phyloP scores from a whole-genome alignment of 441 rosid species.

The Adansonia grandidieri region DNA sequence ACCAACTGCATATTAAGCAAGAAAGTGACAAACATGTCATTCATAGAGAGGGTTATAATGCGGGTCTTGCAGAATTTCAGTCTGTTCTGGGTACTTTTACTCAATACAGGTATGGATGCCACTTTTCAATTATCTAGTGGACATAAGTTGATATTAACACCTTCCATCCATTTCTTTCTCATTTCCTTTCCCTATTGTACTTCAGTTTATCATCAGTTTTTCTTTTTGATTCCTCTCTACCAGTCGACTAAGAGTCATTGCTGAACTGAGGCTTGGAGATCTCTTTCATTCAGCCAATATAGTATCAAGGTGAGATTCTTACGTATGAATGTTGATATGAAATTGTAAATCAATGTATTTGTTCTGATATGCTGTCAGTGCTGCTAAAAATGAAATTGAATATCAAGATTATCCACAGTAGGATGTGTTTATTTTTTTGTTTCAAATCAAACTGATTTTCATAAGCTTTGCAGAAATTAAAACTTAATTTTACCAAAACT shows the following conservation, averaged over 20 bases:
- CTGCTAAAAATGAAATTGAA: conserved; percentile 10
- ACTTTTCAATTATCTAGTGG: conserved; percentile 10
- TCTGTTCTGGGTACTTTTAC: conserved; percentile 83
- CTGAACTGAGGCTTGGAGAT: conserved; percentile 94
- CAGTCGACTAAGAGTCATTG: conserved; percentile 97
- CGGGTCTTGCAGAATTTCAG: conserved; percentile 90
- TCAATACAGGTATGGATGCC: conserved; percentile 74
- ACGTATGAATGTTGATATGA: conserved; percentile 6
- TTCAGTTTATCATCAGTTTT: conserved; percentile 16
- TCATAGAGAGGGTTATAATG: conserved; percentile 77
- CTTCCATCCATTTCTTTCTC: conserved; percentile 23
- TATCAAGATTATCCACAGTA: not conserved
- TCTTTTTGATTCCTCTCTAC: conserved; percentile 21
- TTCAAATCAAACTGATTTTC: not conserved
- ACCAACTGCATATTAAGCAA: conserved; percentile 56
- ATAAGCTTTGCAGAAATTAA: not conserved
- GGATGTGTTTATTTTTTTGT: not conserved
- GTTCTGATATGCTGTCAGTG: not conserved
- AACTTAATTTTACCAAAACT: conserved; percentile 10
- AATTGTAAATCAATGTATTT: conserved; percentile 4
- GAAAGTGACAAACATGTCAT: conserved; percentile 69
- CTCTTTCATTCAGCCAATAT: conserved; percentile 97
- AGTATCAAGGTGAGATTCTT: conserved; percentile 74
- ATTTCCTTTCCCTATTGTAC: conserved; percentile 21
- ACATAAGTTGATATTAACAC: conserved; percentile 4